Evolutionary conservation across 306 rosid genomes (phyloP), one percentile per base, ranked within the genome.

Genomic region (Vigna hirtella): DNA sequence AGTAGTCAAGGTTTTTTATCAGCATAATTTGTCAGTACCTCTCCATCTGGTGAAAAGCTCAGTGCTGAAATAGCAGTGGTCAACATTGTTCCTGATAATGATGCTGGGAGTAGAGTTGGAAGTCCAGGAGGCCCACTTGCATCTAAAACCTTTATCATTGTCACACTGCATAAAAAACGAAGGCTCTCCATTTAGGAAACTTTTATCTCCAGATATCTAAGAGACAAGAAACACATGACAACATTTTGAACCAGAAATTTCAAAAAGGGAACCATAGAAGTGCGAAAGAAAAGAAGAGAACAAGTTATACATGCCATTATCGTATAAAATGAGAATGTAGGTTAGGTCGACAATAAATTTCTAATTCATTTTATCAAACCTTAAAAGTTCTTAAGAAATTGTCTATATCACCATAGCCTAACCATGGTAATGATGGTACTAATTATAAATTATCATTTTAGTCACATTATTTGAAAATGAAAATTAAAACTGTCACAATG

Each of bases 111-210:
- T 75, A 95, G 84, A 81, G 83, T 89, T 63, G 98, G 98, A 86
- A 95, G 98, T 88, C 98, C 98, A 36, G 98, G 98, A 72, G 98
- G 98, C 59, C 97, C 98, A 81, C 97, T 92, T 85, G 98, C 98
- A 88, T 91, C 98, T 87, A 95, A 86, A 82, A 92, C 91, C 83
- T 95, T 95, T 66, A 91, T 70, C 93, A 89, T 87, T 72, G 85
- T 84, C 73, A 91, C 90, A 71, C 98, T 95, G 81, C 81, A 82
- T 64, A 36, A 20, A n/a, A 84, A 66, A 73, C 58, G 64, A 83
- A 74, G 68, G 76, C 63, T 43, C 16, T 24, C 16, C 40, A 78
- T 51, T 71, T 77, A 67, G 74, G 58, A 73, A 73, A 79, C 42
- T 56, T 66, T 50, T 30, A 72, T 75, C 66, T 79, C 80, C 64